Percentiles rank a stretch among this genome's conserved stretches.
Conservation (phyloP, 805 yeast genomes). For the Monosporozyma siamensis region DNA sequence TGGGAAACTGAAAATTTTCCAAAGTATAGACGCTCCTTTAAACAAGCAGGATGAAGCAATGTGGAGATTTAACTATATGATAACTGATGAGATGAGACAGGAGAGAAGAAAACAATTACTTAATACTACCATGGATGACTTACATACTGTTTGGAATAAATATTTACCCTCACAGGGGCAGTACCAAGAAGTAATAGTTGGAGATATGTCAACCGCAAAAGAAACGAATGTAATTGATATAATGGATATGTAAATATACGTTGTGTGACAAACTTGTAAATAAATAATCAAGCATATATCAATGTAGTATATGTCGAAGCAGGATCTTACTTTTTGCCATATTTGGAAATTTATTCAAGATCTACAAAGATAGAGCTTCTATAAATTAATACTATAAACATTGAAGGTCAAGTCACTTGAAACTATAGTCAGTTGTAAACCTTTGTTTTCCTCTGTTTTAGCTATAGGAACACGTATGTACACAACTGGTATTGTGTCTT, state of each 20-base stretch:
- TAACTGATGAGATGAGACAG: conserved; percentile 74
- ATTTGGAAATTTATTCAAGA: no score
- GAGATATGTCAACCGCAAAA: background rate
- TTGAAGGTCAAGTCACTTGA: no score
- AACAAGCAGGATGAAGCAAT: conserved; percentile 75
- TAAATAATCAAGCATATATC: background rate
- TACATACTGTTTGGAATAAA: conserved; percentile 55
- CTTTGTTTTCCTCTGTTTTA: no score
- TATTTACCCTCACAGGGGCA: conserved; percentile 30
- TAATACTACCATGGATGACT: conserved; percentile 53
- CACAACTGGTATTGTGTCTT: no score
- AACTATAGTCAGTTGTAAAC: no score
- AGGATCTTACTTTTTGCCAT: no score
- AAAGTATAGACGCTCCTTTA: conserved; percentile 81
- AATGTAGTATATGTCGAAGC: no score
- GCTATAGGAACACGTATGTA: no score
- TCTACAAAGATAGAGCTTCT: no score
- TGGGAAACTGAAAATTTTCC: conserved; percentile 87
- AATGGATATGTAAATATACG: background rate
- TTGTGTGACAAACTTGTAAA: no score
- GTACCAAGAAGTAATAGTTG: background rate
- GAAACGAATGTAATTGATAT: background rate
- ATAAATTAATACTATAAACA: no score
- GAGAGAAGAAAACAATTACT: conserved; percentile 65
- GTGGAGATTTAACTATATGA: conserved; percentile 52